Evolutionary conservation across 352 stramenopile species (phyloP).

Genomic region (Peronospora farinosa): DNA sequence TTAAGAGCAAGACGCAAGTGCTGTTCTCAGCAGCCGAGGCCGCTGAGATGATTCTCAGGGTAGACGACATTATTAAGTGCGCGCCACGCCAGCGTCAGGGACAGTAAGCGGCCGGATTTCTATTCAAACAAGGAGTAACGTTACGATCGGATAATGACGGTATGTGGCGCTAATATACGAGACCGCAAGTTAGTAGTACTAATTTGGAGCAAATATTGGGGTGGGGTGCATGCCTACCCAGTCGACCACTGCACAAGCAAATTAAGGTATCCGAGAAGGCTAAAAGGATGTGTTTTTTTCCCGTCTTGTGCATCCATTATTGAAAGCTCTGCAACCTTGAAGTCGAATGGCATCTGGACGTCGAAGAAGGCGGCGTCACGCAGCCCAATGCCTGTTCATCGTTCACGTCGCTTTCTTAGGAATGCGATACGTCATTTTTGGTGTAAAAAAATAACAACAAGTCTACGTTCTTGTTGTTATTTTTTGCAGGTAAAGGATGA

Average conservation of each 20-base stretch:
- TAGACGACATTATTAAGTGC: conserved; percentile 98
- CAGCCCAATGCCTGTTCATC: neutral
- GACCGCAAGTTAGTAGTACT: conserved; percentile 22
- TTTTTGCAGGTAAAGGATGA: neutral
- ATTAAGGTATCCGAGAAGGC: neutral
- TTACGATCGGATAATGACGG: conserved; percentile 1
- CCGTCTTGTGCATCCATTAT: neutral
- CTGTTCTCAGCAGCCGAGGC: conserved; percentile 96
- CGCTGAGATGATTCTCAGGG: conserved; percentile 98
- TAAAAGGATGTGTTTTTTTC: neutral
- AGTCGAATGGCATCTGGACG: neutral
- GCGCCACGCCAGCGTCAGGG: conserved; percentile 77
- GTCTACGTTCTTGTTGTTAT: no score
- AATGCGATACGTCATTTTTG: neutral
- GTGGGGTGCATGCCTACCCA: neutral
- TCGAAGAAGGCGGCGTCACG: neutral
- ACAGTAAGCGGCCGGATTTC: conserved; percentile 28
- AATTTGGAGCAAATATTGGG: neutral
- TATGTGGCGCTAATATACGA: conserved; percentile 22
- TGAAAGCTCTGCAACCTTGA: neutral
- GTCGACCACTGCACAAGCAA: neutral
- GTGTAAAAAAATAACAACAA: neutral
- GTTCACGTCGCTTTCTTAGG: neutral
- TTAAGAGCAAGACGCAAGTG: conserved; percentile 96
- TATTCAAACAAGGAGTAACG: conserved; percentile 13